Base-by-base conservation (phyloP, 768 basidiomycete genomes). In the Tubosaeta sp. region DNA sequence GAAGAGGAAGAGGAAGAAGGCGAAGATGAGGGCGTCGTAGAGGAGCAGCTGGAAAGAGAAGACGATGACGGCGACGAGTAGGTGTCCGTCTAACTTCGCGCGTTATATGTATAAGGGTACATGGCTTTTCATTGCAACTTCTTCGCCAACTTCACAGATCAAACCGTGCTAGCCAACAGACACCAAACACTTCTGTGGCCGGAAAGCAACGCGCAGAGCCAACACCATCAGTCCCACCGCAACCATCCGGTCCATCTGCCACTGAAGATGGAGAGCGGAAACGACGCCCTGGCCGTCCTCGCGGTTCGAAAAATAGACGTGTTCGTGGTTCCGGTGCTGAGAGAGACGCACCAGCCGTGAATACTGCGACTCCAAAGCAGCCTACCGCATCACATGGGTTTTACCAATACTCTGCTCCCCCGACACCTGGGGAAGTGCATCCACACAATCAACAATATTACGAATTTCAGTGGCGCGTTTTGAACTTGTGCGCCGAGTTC, bases 401-500 rank as follows among this genome's bases (percentile, higher is more conserved):
- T 62, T 76, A 79, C 59, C 72, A 78, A 53, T 72, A 74, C 43
- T 67, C 71, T 38, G 66, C 66, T 44, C 69, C 74, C 27, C 72
- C 77, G 43, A 68, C 71, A 27, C 67, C 77, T 25, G 72, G 78
- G 12, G 75, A 75, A 42, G 72, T 83, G 25, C 80, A 79, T 51
- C 73, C 82, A 3, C 81, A 84, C 57, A 87, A 87, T 64, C 84
- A 88, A 56, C 82, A 84, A 61, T 90, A 88, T 66, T 88, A 88
- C 67, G 87, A 91, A 63, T 91, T 91, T 62, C 88, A 91, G 65
- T 91, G 88, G 88, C 82, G 87, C 49, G 81, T 89, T 37, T 67
- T 91, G 52, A 88, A 88, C 61, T 72, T 91, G 37, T 91, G 88
- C 67, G 83, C 86, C 1, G 89, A 91, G 65, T 91, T 91, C 65